phyloP scores from a whole-genome alignment of 805 yeast genomes.

The Candida ipomoeae region DNA sequence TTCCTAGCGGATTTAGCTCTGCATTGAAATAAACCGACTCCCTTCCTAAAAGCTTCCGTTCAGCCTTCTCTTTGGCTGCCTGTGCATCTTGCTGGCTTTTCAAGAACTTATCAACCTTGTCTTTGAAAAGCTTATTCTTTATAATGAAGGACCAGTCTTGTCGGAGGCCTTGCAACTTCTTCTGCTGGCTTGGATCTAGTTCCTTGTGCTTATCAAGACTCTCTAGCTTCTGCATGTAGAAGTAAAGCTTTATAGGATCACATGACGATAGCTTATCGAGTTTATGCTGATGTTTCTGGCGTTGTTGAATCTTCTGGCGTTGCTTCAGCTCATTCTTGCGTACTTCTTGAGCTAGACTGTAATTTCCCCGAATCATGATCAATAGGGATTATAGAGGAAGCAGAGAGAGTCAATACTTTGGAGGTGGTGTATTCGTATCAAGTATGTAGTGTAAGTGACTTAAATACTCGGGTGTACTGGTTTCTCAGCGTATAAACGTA shows the following conservation, averaged over 20 bases:
- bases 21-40: slow-evolving; percentile 60
- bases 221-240: slow-evolving; percentile 23
- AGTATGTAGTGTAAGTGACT: neutral
- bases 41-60: slow-evolving; percentile 37
- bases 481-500: neutral
- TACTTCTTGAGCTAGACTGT: slow-evolving; percentile 37
- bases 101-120: slow-evolving; percentile 24
- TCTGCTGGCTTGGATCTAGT: slow-evolving; percentile 17
- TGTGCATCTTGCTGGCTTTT: slow-evolving; percentile 18
- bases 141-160: slow-evolving; percentile 40
- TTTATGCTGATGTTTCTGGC: slow-evolving; percentile 31
- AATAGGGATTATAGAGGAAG: neutral
- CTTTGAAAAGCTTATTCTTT: slow-evolving; percentile 32
- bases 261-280: slow-evolving; percentile 23
- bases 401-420: neutral
- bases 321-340: slow-evolving; percentile 33
- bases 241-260: slow-evolving; percentile 34
- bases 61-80: slow-evolving; percentile 14
- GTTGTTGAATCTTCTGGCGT: slow-evolving; percentile 32
- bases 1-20: slow-evolving; percentile 61
- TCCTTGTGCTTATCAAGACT: slow-evolving; percentile 17
- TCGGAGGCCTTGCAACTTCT: slow-evolving; percentile 24
- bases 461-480: neutral
- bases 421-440: neutral
- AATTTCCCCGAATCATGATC: slow-evolving; percentile 24